phyloP scores from a whole-genome alignment of 345 rosid species.

The Jatropha curcas region DNA sequence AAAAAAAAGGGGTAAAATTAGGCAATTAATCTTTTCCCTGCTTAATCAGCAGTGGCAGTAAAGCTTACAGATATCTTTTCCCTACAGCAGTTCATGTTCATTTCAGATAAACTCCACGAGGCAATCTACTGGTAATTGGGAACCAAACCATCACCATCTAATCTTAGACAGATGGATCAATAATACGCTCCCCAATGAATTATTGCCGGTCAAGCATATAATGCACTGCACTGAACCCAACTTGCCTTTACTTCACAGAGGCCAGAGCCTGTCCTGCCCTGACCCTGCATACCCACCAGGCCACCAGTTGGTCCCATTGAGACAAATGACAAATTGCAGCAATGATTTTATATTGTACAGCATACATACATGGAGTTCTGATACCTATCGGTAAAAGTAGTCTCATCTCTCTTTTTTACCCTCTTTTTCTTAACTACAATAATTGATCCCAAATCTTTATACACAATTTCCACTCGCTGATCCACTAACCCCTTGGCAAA shows the following conservation, averaged over 20 bases:
- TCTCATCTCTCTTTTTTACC: not conserved
- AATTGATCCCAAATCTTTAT: conserved; percentile 16
- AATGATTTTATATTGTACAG: conserved; percentile 19
- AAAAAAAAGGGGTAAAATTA: too few relatives aligned
- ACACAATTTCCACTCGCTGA: conserved; percentile 5
- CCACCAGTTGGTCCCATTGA: conserved; percentile 17
- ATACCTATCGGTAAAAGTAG: conserved; percentile 6
- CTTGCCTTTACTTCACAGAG: not conserved
- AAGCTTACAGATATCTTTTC: not conserved
- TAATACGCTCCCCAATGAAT: conserved; percentile 21
- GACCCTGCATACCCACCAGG: conserved; percentile 12
- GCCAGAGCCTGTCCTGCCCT: conserved; percentile 10
- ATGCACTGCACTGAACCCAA: conserved; percentile 22
- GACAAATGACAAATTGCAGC: conserved; percentile 21
- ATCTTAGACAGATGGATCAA: too few relatives aligned
- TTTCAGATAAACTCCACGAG: not conserved
- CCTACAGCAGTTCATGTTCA: not conserved
- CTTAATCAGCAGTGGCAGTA: not conserved
- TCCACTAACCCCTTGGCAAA: not conserved
- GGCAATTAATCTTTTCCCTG: too few relatives aligned
- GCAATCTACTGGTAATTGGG: not conserved
- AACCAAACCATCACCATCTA: not conserved
- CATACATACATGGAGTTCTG: conserved; percentile 19
- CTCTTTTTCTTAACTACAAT: conserved; percentile 11
- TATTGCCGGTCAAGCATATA: conserved; percentile 29